These are phyloP conservation scores for Dalechampia spathulata DNA, from an alignment of 441 rosid species.

Conservation along the genomic window DNA sequence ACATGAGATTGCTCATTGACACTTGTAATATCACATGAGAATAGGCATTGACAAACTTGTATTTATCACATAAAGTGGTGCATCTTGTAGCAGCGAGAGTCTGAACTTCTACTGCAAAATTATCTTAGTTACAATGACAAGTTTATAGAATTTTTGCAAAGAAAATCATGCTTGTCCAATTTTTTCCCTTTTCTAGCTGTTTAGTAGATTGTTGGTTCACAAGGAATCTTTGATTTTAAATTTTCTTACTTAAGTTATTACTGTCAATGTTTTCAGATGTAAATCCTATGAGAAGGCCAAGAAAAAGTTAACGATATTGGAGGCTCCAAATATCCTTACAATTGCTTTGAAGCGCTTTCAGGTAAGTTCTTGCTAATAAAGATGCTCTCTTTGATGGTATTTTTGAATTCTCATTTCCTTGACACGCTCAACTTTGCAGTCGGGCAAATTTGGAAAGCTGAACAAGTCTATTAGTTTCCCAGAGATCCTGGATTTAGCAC, in stretches of 20 bases:
- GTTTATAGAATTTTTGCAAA: not conserved
- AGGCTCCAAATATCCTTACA: slow-evolving; percentile 95
- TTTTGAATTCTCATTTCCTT: slow-evolving; percentile 22
- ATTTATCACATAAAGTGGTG: no score
- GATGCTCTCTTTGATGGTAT: slow-evolving; percentile 3
- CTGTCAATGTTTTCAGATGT: slow-evolving; percentile 47
- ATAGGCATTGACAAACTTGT: no score
- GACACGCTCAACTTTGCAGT: slow-evolving; percentile 39
- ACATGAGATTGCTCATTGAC: no score
- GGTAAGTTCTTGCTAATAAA: slow-evolving; percentile 32
- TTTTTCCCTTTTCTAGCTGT: not conserved
- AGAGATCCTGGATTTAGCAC: slow-evolving; percentile 80
- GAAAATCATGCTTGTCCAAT: not conserved
- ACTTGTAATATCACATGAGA: not conserved
- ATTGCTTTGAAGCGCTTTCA: slow-evolving; percentile 93
- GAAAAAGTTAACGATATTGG: slow-evolving; percentile 75
- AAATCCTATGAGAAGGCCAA: slow-evolving; percentile 83
- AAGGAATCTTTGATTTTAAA: not conserved
- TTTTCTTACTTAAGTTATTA: slow-evolving; percentile 2
- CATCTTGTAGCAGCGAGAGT: no score
- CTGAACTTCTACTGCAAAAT: no score
- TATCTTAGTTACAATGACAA: not conserved
- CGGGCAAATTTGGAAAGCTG: slow-evolving; percentile 92
- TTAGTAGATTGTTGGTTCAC: not conserved
- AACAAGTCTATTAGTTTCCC: slow-evolving; percentile 78